Percentiles rank a stretch among this genome's conserved stretches.
Evolutionary conservation across 2,329 filamentous ascomycete species (phyloP).

Genomic region (Tolypocladium ovalisporum): DNA sequence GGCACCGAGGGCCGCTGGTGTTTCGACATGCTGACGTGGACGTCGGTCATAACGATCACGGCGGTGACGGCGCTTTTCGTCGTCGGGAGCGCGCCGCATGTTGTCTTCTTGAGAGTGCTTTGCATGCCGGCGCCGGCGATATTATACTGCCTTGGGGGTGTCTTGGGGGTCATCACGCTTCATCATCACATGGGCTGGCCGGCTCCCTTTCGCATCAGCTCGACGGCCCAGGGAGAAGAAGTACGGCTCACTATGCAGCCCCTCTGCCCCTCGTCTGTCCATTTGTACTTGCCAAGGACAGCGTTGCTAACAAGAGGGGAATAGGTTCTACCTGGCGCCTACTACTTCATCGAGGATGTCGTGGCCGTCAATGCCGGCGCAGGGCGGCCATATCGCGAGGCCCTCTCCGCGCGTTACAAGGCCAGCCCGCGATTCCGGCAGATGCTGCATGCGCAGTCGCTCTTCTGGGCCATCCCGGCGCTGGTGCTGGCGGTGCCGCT

Average conservation of each 20-base stretch:
- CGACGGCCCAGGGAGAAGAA: slow-evolving; percentile 43
- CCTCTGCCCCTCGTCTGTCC: too few species aligned
- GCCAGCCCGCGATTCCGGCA: slow-evolving; percentile 28
- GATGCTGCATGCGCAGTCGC: slow-evolving; percentile 27
- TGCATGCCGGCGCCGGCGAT: slow-evolving; percentile 41
- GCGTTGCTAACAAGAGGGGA: neutral
- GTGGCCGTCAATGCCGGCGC: slow-evolving; percentile 56
- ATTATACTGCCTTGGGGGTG: slow-evolving; percentile 33
- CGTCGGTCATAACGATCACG: slow-evolving; percentile 34
- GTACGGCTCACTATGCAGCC: slow-evolving; percentile 10
- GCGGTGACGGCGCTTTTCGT: slow-evolving; percentile 39
- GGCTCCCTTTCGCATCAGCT: slow-evolving; percentile 53
- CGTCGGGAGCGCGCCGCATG: slow-evolving; percentile 37
- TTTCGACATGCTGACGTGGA: slow-evolving; percentile 37
- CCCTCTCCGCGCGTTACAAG: slow-evolving; percentile 28
- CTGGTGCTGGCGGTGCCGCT: slow-evolving; percentile 23
- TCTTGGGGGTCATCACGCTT: slow-evolving; percentile 25
- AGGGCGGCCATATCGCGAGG: slow-evolving; percentile 29
- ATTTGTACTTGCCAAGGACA: neutral
- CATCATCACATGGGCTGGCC: slow-evolving; percentile 25
- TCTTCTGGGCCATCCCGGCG: slow-evolving; percentile 29
- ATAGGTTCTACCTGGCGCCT: slow-evolving; percentile 46
- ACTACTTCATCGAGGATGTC: slow-evolving; percentile 57
- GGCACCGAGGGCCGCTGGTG: slow-evolving; percentile 34
- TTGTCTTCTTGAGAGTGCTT: slow-evolving; percentile 36